phyloP scores from a whole-genome alignment of 129 eudicot species.

The Lactuca sativa region DNA sequence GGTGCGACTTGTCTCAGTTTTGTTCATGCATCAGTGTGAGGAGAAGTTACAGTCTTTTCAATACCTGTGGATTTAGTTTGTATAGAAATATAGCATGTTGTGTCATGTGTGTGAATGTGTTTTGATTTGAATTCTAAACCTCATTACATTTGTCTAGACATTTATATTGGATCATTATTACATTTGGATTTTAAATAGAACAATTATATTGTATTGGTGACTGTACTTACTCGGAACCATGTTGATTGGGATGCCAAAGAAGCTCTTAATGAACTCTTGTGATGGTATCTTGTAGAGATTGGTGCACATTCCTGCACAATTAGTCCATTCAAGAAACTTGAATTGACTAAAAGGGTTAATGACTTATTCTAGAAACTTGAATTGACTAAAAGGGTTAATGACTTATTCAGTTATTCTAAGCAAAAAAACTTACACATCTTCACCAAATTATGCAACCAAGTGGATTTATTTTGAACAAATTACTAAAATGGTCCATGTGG shows the following conservation, averaged over 20 bases:
- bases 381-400: not conserved
- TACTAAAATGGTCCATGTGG: too few relatives aligned
- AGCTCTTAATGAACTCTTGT: conserved; percentile 64
- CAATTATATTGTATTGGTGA: not conserved
- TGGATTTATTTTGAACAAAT: too few relatives aligned
- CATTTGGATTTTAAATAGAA: not conserved
- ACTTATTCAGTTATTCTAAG: not conserved
- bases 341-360: not conserved
- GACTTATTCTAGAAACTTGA: conserved; percentile 50
- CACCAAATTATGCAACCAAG: not conserved
- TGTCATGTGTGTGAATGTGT: not conserved
- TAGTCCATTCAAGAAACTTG: conserved; percentile 68
- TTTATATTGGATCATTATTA: not conserved
- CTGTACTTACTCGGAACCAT: conserved; percentile 82
- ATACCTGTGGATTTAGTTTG: conserved; percentile 9
- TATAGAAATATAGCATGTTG: conserved; percentile 14
- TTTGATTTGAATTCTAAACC: not conserved
- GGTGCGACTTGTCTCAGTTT: not conserved
- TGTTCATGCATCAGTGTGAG: not conserved
- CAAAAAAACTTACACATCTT: not conserved
- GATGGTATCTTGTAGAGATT: conserved; percentile 81
- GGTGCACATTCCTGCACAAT: conserved; percentile 85
- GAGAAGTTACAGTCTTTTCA: conserved; percentile 5
- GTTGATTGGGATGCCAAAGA: conserved; percentile 61
- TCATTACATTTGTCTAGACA: not conserved